These are phyloP conservation scores for Panellus pusillus DNA, from an alignment of 768 basidiomycete species.

Conservation along the genomic window DNA sequence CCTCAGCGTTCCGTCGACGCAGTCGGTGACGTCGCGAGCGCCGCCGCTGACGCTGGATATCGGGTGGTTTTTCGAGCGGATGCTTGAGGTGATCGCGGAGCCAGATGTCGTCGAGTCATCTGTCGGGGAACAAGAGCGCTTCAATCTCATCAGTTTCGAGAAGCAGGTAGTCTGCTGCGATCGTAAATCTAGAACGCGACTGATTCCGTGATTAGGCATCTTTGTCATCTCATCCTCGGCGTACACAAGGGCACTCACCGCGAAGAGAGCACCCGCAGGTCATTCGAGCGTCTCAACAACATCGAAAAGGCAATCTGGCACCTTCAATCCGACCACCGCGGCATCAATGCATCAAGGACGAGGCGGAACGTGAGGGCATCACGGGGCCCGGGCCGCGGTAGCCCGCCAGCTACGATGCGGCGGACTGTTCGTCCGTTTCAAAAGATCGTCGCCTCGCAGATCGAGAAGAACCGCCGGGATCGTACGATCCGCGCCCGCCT, in stretches of 20 bases:
- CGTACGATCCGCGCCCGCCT: constrained; percentile 65
- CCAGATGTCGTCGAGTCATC: constrained; percentile 64
- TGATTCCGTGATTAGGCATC: constrained; percentile 44
- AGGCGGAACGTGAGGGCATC: constrained; percentile 64
- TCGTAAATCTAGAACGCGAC: too few relatives aligned
- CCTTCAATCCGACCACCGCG: constrained; percentile 68
- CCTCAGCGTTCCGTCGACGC: constrained; percentile 50
- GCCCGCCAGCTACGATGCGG: constrained; percentile 48
- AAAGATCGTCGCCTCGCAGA: constrained; percentile 58
- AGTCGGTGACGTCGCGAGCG: constrained; percentile 46
- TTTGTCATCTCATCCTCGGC: constrained; percentile 60
- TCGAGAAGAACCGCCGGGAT: constrained; percentile 84
- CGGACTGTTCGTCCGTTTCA: constrained; percentile 67
- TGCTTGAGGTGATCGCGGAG: constrained; percentile 75
- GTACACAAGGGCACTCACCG: constrained; percentile 45
- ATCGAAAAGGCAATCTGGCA: constrained; percentile 68
- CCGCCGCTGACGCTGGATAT: constrained; percentile 73
- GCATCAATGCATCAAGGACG: constrained; percentile 78
- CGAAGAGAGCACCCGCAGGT: constrained; percentile 60
- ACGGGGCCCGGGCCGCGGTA: constrained; percentile 42
- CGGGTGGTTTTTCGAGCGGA: constrained; percentile 80
- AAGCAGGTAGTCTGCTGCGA: too few relatives aligned
- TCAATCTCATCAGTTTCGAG: constrained; percentile 73
- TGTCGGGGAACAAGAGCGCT: constrained; percentile 45
- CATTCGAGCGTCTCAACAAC: constrained; percentile 73